phyloP scores from a whole-genome alignment of 306 rosid species.

The Citrullus colocynthis region DNA sequence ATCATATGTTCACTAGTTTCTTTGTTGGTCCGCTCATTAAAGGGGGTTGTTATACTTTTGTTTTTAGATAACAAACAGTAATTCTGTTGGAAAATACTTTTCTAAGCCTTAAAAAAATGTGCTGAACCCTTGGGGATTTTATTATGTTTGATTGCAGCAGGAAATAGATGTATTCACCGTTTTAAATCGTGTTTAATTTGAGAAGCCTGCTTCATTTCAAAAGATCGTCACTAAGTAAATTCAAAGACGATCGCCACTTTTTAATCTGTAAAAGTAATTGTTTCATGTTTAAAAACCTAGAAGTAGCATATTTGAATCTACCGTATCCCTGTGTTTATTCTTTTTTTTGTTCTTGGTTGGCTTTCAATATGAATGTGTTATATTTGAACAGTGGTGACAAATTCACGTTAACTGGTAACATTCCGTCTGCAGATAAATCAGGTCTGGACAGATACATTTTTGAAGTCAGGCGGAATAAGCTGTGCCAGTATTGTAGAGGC shows the following conservation, averaged over 20 bases:
- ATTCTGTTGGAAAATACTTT: background rate
- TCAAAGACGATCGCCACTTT: background rate
- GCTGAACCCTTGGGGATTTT: background rate
- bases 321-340: background rate
- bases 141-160: background rate
- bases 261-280: background rate
- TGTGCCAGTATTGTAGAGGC: slow-evolving; percentile 57
- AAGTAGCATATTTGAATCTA: background rate
- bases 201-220: background rate
- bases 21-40: background rate
- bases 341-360: background rate
- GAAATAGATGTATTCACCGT: background rate
- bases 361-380: background rate
- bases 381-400: background rate
- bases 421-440: slow-evolving; percentile 35
- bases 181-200: background rate
- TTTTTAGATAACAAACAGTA: background rate
- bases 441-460: slow-evolving; percentile 24
- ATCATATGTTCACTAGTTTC: background rate
- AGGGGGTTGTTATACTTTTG: background rate
- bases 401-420: slow-evolving; percentile 4
- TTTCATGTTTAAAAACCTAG: background rate
- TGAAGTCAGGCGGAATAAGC: slow-evolving; percentile 58
- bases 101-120: background rate
- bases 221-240: background rate